These are phyloP conservation scores for Lepidium sativum DNA, from an alignment of 345 rosid species.

Conservation along the genomic window DNA sequence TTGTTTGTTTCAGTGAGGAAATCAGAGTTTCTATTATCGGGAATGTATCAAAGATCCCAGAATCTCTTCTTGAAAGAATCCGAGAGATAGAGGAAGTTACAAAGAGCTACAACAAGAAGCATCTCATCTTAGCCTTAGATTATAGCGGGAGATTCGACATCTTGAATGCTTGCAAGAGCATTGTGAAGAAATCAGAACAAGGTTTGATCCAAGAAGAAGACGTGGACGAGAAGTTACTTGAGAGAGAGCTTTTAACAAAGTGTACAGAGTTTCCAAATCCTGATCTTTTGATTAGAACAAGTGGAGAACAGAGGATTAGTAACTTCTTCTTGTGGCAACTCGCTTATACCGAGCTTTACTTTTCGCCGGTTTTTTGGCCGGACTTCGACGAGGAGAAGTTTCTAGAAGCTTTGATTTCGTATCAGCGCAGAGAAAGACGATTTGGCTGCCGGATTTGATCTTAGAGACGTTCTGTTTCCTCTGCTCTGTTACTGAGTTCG, in stretches of 20 bases:
- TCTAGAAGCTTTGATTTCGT: slow-evolving; percentile 41
- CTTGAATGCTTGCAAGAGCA: slow-evolving; percentile 45
- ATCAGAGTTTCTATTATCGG: slow-evolving; percentile 47
- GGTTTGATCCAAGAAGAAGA: slow-evolving; percentile 39
- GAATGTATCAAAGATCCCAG: slow-evolving; percentile 38
- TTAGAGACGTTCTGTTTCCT: not conserved
- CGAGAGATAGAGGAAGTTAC: slow-evolving; percentile 39
- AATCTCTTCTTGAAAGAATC: slow-evolving; percentile 31
- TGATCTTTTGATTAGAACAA: slow-evolving; percentile 61
- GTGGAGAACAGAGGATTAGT: slow-evolving; percentile 65
- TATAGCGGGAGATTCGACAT: slow-evolving; percentile 64
- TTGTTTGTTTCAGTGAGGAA: slow-evolving; percentile 30
- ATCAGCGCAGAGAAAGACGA: slow-evolving; percentile 55
- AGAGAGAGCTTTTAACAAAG: slow-evolving; percentile 48
- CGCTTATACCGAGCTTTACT: slow-evolving; percentile 68
- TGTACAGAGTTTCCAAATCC: slow-evolving; percentile 49
- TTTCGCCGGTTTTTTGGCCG: slow-evolving; percentile 52
- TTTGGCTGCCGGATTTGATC: slow-evolving; percentile 33
- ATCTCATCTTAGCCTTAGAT: slow-evolving; percentile 54
- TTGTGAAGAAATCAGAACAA: slow-evolving; percentile 37
- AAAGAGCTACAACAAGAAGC: slow-evolving; percentile 35
- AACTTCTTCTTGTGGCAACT: slow-evolving; percentile 71
- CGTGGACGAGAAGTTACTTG: slow-evolving; percentile 48
- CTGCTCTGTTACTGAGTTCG: too few relatives aligned
- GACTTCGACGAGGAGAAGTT: slow-evolving; percentile 51